phyloP scores from a whole-genome alignment of 1,284 basidiomycete species.

The Trametes hirsuta region DNA sequence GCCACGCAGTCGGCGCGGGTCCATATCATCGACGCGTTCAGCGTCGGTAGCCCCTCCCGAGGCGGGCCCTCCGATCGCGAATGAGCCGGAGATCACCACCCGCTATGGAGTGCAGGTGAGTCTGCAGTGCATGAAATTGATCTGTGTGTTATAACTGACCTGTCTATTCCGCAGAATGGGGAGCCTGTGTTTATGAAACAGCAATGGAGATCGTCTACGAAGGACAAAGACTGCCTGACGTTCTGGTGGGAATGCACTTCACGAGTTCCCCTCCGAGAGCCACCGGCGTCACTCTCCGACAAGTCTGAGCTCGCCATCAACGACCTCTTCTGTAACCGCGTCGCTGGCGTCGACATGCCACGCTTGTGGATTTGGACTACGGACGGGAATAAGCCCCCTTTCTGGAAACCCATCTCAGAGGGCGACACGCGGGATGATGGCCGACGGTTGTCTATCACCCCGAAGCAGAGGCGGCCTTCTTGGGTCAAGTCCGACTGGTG shows the following conservation, averaged over 20 bases:
- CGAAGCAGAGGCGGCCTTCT: neutral
- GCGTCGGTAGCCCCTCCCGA: neutral
- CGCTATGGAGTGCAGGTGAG: conserved; percentile 1
- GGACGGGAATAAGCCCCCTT: neutral
- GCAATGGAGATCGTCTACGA: neutral
- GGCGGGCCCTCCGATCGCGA: neutral
- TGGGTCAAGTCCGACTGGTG: neutral
- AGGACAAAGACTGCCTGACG: neutral
- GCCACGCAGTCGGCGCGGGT: neutral
- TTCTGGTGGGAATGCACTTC: neutral
- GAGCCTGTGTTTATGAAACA: neutral
- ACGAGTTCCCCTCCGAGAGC: neutral
- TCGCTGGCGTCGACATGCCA: neutral
- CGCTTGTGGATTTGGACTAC: neutral
- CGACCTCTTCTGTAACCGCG: neutral
- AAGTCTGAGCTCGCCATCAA: neutral
- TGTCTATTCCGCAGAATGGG: neutral
- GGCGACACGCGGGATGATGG: neutral
- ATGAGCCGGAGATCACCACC: neutral
- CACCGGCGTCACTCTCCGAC: neutral
- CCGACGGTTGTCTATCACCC: neutral
- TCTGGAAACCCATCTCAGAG: neutral
- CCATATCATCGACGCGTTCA: neutral
- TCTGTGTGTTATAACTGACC: neutral
- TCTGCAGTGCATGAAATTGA: neutral